Evolutionary conservation across 2,329 filamentous ascomycete genomes (phyloP), one percentile per base, ranked within the genome.

Genomic region (Penicillium hordei): DNA sequence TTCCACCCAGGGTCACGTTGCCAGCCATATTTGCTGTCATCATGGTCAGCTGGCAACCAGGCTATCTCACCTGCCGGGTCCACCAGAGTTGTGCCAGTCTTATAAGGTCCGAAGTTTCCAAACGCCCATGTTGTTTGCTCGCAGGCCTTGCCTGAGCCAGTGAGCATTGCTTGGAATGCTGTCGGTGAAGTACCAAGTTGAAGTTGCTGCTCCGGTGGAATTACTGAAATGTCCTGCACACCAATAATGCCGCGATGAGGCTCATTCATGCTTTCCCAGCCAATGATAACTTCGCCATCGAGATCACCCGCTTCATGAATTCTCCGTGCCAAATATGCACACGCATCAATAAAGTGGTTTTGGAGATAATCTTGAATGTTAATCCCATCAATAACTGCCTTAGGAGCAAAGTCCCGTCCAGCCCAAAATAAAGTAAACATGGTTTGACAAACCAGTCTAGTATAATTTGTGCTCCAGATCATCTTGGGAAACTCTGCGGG

Each of bases 401-500:
- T 97, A 4, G 95, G 95, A 1, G 94, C 91, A 79, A 97, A 97
- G 68, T 95, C 91, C 62, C 82, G 86, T 36, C 94, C 94, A 9
- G 84, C 93, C 73, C 95, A 99, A 78, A 96, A 99, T 51, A 97
- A 78, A 0, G 93, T 96, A 72, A 97, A 97, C 65, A 97, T 91
- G 45, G 91, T 93, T 64, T 93, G 91, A 49, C 89, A 90, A 3
- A 89, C 93, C 49, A 97, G 81, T 25, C 94, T 86, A 60, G 86
- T 89, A 75, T 99, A 99, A 72, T 99, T 99, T 51, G 95, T 97
- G 17, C 93, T 92, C 94, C 94, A 99, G 57, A 97, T 93, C 95
- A 99, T 99, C 78, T 97, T 97, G 25, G 94, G 94, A 65, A 93
- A 99, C 1, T 88, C 83, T 27, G 87, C 87, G 9, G 93, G 91